Evolutionary conservation across 2,329 filamentous ascomycete genomes (phyloP), one percentile per base, ranked within the genome.

Genomic region (Pseudogymnoascus sp.): DNA sequence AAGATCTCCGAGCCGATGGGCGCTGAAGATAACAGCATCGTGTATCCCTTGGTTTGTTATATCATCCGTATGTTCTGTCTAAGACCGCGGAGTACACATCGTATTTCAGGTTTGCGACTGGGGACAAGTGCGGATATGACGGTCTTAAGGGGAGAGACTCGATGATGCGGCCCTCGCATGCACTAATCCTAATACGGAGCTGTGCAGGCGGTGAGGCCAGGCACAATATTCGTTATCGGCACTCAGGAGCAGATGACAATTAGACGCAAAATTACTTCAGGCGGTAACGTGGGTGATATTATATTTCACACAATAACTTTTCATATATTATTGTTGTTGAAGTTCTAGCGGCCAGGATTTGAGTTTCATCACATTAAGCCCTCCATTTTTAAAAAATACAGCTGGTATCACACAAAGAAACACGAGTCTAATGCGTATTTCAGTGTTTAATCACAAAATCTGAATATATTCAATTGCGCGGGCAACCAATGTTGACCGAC

Each of bases 1-100:
- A 97, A 95, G 70, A 93, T 78, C 70, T 86, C 84, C 60, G 92
- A 96, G 74, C 87, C 87, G 59, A 91, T 82, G 34, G 90, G 85
- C 64, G 85, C 85, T 66, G 81, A 58, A 38, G 43, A 50, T 50
- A 50, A 50, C 43, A 50, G 43, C 43, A 50, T 50, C 3, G 22
- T 50, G 43, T 50, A n/a, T 50, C 25, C 25, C 43, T 14, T 50
- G 30, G 43, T 25, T 50, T 50, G 43, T 50, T 50, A 50, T 30
- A 30, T 50, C 43, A 50, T 50, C 4, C 4, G 43, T 50, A 18
- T 50, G 43, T 50, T 30, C 43, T 50, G 43, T 50, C 25, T 50
- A 50, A 30, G 25, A 18, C 43, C 25, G 43, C n/a, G 43, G 25
- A 12, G 43, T 50, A 50, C 43, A 30, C 43, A 50, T 50, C 43